Evolutionary conservation across 805 yeast genomes (phyloP).

Genomic region (Helenozyma rhizophorensis): DNA sequence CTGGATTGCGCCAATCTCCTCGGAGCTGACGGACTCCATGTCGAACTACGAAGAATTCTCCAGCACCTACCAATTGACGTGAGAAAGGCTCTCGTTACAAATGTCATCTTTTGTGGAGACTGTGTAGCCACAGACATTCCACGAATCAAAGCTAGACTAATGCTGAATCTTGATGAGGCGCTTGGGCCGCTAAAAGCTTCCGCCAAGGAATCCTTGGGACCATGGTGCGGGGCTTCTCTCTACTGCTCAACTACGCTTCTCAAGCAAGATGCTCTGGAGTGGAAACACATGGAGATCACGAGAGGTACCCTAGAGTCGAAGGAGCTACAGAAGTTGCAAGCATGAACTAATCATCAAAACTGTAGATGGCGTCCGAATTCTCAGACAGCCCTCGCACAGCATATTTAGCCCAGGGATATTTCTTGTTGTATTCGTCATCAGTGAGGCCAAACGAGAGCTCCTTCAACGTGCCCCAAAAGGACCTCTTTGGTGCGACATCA

Average conservation of each 20-base stretch:
- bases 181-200: constrained; percentile 3
- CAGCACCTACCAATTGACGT: constrained; percentile 6
- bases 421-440: constrained; percentile 13
- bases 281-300: constrained; percentile 13
- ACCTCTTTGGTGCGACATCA: neutral
- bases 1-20: no score
- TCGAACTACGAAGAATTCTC: neutral
- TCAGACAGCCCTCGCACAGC: constrained; percentile 2
- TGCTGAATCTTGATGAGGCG: constrained; percentile 3
- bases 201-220: constrained; percentile 11
- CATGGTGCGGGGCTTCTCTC: constrained; percentile 17
- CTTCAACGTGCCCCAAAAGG: constrained; percentile 8
- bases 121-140: constrained; percentile 2
- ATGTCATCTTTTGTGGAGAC: constrained; percentile 11
- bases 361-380: no score
- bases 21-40: no score
- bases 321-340: no score
- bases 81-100: constrained; percentile 6
- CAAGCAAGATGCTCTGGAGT: constrained; percentile 6
- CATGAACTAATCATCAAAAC: neutral
- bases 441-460: constrained; percentile 8
- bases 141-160: constrained; percentile 6
- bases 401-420: constrained; percentile 16
- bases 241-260: constrained; percentile 15
- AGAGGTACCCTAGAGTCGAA: no score